Conservation (phyloP, 176 grass and related monocot species). For the Poa pratensis region DNA sequence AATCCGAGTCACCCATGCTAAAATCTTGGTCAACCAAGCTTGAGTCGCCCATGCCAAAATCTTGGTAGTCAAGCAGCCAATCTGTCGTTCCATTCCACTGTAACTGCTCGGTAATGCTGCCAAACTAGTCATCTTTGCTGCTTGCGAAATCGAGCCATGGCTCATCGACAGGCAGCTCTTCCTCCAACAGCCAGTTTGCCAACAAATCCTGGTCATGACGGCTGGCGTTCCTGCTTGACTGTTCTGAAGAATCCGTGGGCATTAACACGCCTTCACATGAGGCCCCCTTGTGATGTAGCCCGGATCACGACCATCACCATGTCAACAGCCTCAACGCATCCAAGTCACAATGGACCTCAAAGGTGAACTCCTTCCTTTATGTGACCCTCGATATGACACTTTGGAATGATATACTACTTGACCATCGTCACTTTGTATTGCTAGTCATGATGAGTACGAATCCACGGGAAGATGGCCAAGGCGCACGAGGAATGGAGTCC, state of each 20-base stretch:
- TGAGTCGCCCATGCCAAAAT: constrained; percentile 41
- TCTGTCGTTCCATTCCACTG: constrained; percentile 51
- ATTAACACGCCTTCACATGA: not conserved
- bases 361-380: too few relatives aligned
- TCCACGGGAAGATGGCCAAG: too few relatives aligned
- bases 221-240: constrained; percentile 24
- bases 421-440: too few relatives aligned
- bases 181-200: constrained; percentile 52
- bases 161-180: constrained; percentile 54
- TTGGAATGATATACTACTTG: too few relatives aligned
- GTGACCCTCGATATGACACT: too few relatives aligned
- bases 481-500: too few relatives aligned
- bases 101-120: not conserved
- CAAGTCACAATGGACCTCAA: too few relatives aligned
- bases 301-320: too few relatives aligned
- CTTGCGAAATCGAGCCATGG: constrained; percentile 48
- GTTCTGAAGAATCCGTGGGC: constrained; percentile 27
- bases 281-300: constrained; percentile 25
- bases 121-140: constrained; percentile 15
- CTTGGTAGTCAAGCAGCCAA: constrained; percentile 86
- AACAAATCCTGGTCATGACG: constrained; percentile 24
- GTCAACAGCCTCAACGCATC: too few relatives aligned
- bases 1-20: not conserved
- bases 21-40: constrained; percentile 14
- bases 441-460: too few relatives aligned